These are phyloP conservation scores for Mortierella sp. DNA, from an alignment of 371 early-diverging fungal species.

Conservation along the genomic window DNA sequence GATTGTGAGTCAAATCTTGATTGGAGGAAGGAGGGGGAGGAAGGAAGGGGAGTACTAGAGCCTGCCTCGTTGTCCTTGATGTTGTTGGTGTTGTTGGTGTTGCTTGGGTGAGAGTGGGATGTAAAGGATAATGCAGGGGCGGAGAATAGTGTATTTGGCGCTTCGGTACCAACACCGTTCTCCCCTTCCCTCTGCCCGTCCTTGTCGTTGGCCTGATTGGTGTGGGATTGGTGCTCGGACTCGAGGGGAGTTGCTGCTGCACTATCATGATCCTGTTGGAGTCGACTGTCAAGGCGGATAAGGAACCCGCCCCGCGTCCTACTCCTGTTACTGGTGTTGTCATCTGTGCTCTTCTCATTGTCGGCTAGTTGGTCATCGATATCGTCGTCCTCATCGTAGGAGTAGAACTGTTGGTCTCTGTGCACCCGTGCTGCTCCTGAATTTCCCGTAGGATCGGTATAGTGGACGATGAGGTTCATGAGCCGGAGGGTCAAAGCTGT, in stretches of 20 bases:
- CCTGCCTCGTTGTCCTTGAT: not conserved
- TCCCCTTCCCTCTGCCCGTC: not conserved
- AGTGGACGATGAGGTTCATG: not conserved
- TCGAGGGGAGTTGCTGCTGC: not conserved
- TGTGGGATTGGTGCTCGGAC: not conserved
- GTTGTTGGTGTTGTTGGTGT: not conserved
- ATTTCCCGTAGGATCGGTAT: not conserved
- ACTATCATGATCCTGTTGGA: not conserved
- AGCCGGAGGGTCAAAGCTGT: slow-evolving; percentile 10
- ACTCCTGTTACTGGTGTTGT: not conserved
- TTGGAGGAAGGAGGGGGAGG: not conserved
- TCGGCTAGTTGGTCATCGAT: not conserved
- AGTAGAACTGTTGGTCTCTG: not conserved
- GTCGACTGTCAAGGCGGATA: slow-evolving; percentile 3
- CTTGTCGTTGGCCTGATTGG: not conserved
- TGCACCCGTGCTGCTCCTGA: not conserved
- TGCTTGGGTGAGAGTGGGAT: not conserved
- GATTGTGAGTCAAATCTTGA: not conserved
- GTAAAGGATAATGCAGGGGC: not conserved
- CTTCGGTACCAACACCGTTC: not conserved
- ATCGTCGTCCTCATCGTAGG: not conserved
- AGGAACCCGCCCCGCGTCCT: not conserved
- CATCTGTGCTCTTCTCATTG: not conserved
- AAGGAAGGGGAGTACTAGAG: not conserved
- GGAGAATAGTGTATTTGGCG: not conserved